Percentiles rank a stretch among this genome's conserved stretches.
These are phyloP conservation scores for Chlorociboria aeruginascens DNA, from an alignment of 495 filamentous ascomycete species.

Conservation along the genomic window DNA sequence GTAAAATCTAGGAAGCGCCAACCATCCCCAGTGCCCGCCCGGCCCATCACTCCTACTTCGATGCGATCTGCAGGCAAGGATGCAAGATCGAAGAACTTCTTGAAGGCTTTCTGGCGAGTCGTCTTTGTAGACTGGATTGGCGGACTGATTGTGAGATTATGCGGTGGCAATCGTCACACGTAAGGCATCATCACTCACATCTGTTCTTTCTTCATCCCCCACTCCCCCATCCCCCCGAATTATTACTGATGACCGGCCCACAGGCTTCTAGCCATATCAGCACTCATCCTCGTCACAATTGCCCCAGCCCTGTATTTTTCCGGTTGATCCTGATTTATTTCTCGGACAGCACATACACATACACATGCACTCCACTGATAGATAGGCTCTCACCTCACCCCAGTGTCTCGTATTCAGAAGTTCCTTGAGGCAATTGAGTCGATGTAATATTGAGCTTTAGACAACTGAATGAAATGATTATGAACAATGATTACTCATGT, in stretches of 20 bases:
- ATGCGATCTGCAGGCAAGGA: slow-evolving; percentile 12
- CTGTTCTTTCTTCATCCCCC: not conserved
- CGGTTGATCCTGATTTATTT: not conserved
- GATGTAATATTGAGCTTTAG: too few relatives aligned
- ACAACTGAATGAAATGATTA: too few relatives aligned
- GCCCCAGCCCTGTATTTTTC: slow-evolving; percentile 12
- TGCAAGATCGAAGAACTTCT: slow-evolving; percentile 10
- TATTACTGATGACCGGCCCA: slow-evolving; percentile 14
- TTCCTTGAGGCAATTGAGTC: too few relatives aligned
- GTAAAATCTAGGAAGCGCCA: slow-evolving; percentile 6
- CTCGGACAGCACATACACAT: too few relatives aligned
- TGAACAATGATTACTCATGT: too few relatives aligned
- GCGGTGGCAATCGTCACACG: slow-evolving; percentile 12
- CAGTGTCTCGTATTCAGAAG: too few relatives aligned
- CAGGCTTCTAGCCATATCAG: slow-evolving; percentile 10
- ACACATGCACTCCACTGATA: too few relatives aligned
- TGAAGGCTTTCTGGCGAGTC: slow-evolving; percentile 16
- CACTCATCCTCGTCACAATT: slow-evolving; percentile 7
- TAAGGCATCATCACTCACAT: slow-evolving; percentile 8
- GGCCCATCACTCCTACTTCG: slow-evolving; percentile 14
- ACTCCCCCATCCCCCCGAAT: not conserved
- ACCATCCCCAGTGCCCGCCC: slow-evolving; percentile 3
- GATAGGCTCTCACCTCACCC: too few relatives aligned
- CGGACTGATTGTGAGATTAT: slow-evolving; percentile 13
- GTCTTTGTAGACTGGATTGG: slow-evolving; percentile 22